Base-by-base conservation (phyloP, 805 yeast species). In the Danielia oregonensis region DNA sequence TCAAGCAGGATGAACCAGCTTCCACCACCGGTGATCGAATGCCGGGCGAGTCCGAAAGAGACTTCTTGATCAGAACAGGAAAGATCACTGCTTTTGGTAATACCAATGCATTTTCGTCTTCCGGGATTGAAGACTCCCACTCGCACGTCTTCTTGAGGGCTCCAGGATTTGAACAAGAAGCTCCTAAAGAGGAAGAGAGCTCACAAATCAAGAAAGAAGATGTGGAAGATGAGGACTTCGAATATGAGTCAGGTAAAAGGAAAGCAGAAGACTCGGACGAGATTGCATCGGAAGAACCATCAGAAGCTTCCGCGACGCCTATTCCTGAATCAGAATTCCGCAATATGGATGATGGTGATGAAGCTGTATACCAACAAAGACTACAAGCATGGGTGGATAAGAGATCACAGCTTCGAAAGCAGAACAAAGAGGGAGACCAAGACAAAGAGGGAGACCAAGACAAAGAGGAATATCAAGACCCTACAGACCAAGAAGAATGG, bases 71-170 rank as follows among this genome's bases (percentile, higher is more conserved):
- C 0, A 70, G 98, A 44, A 89, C 91, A 0, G 98, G 98, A 18
- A 80, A 87, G 55, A 77, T 88, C 36, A 93, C 98, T 0, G 97
- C 97, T 0, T 93, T 93, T 65, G 95, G 96, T 8, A 75, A 76
- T 19, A 61, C 76, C 14, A 68, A 70, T 26, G 80, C 77, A 2
- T 83, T 86, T 46, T 59, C 49, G 1, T 43, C 40, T 1, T 48
- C 38, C 35, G 50, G 28, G 6, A n/a, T n/a, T n/a, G 29, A 19
- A 8, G 29, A 12, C 13, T 36, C 27, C 11, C 44, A 32, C 17
- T 61, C 66, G 12, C 81, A 76, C 48, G 68, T 65, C 36, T 52
- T 65, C 35, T 57, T 78, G 32, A 46, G 72, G 19, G 65, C 67
- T 8, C 83, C 84, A 0, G 82, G 82, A 1, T 56, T 74, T 30